A percentile compares a stretch with the other conserved stretches of the same genome.
Evolutionary conservation across 371 early-diverging fungal genomes (phyloP).

Genomic region (Mucor racemosus): DNA sequence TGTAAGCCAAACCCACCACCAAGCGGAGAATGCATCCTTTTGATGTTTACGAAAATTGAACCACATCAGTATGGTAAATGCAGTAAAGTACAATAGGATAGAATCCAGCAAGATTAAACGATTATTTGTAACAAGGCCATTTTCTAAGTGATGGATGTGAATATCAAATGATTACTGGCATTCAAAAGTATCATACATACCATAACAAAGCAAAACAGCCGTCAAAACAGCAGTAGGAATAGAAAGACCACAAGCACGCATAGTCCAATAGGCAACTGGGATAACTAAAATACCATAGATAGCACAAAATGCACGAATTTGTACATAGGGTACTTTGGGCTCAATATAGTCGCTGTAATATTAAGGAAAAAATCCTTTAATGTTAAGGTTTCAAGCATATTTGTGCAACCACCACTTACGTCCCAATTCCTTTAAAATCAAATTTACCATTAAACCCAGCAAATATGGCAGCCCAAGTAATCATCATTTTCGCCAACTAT

Average conservation of each 20-base stretch:
- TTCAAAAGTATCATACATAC: slow-evolving; percentile 25
- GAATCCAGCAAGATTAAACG: slow-evolving; percentile 91
- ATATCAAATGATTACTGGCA: background rate
- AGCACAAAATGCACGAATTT: slow-evolving; percentile 45
- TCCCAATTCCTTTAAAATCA: slow-evolving; percentile 89
- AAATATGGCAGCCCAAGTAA: slow-evolving; percentile 74
- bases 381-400: background rate
- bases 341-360: slow-evolving; percentile 40
- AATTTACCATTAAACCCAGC: slow-evolving; percentile 87
- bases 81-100: slow-evolving; percentile 82
- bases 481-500: slow-evolving; percentile 91
- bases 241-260: slow-evolving; percentile 44
- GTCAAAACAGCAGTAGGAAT: slow-evolving; percentile 39
- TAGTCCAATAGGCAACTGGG: slow-evolving; percentile 48
- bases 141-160: slow-evolving; percentile 59
- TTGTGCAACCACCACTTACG: slow-evolving; percentile 63
- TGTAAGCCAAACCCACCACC: slow-evolving; percentile 76
- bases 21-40: slow-evolving; percentile 59
- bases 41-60: slow-evolving; percentile 72
- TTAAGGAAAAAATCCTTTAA: background rate
- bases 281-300: slow-evolving; percentile 43
- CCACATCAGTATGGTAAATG: slow-evolving; percentile 77
- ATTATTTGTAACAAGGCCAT: slow-evolving; percentile 85
- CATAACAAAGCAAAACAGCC: slow-evolving; percentile 50
- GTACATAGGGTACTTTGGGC: slow-evolving; percentile 45